Evolutionary conservation across 2,329 filamentous ascomycete species (phyloP).

Genomic region (Whalleya microplaca): DNA sequence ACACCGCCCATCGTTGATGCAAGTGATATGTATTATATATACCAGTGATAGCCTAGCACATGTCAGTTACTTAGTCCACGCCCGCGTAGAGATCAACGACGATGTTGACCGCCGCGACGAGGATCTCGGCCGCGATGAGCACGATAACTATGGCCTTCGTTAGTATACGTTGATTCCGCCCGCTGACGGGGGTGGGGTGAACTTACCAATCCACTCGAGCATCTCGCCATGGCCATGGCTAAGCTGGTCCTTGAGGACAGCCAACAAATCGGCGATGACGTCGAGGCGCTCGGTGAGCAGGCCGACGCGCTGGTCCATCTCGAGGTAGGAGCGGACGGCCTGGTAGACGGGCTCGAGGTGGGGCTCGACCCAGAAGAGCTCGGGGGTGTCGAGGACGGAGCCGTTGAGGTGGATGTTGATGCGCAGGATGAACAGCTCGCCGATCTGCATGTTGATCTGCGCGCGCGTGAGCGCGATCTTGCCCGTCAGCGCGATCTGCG

Average conservation of each 20-base stretch:
- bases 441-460: conserved; percentile 99
- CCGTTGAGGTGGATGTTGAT: conserved; percentile 99
- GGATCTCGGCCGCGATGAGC: conserved; percentile 91
- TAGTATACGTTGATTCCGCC: conserved; percentile 10
- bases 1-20: not conserved
- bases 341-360: conserved; percentile 96
- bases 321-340: conserved; percentile 90
- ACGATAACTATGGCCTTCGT: conserved; percentile 72
- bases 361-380: conserved; percentile 98
- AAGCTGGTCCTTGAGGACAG: conserved; percentile 92
- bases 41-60: not conserved
- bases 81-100: conserved; percentile 85
- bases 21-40: not conserved
- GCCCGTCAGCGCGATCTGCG: conserved; percentile 89
- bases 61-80: conserved; percentile 30
- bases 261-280: conserved; percentile 90
- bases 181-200: not conserved
- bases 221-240: conserved; percentile 92
- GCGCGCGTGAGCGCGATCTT: conserved; percentile 85
- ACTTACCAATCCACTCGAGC: conserved; percentile 83
- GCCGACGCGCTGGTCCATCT: conserved; percentile 95
- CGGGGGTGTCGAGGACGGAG: conserved; percentile 92
- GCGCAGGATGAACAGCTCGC: conserved; percentile 93
- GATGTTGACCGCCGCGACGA: conserved; percentile 92
- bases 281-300: conserved; percentile 87